These are phyloP conservation scores for Fragosphaeria purpurea DNA, from an alignment of 2,329 filamentous ascomycete species.

Conservation along the genomic window DNA sequence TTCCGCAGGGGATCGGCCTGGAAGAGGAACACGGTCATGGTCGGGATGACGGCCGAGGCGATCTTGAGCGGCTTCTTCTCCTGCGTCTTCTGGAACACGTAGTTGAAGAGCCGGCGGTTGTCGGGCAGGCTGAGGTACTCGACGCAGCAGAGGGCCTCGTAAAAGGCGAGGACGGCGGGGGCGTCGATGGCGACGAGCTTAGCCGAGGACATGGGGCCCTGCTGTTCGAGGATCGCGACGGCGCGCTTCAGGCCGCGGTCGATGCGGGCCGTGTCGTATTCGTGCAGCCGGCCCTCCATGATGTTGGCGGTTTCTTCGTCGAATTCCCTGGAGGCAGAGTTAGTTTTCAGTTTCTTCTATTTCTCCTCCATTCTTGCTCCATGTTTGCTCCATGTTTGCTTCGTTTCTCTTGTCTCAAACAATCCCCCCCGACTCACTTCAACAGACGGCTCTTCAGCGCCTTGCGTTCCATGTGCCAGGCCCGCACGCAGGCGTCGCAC, in stretches of 20 bases:
- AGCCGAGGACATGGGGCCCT: slow-evolving; percentile 35
- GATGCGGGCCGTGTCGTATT: slow-evolving; percentile 26
- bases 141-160: slow-evolving; percentile 79
- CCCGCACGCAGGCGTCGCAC: slow-evolving; percentile 62
- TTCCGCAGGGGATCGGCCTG: slow-evolving; percentile 54
- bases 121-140: slow-evolving; percentile 55
- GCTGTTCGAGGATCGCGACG: slow-evolving; percentile 35
- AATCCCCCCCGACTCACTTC: slow-evolving; percentile 36
- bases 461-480: slow-evolving; percentile 62
- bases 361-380: too few species aligned
- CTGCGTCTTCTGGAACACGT: slow-evolving; percentile 72
- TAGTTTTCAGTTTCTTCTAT: too few species aligned
- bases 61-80: slow-evolving; percentile 70
- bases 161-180: slow-evolving; percentile 66
- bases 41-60: slow-evolving; percentile 61
- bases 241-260: slow-evolving; percentile 35
- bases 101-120: slow-evolving; percentile 57
- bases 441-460: slow-evolving; percentile 51
- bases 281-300: slow-evolving; percentile 30
- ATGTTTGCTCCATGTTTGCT: too few species aligned
- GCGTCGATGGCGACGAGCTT: slow-evolving; percentile 38
- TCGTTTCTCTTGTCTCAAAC: too few species aligned
- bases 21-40: slow-evolving; percentile 79
- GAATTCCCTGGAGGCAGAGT: slow-evolving; percentile 25
- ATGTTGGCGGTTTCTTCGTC: slow-evolving; percentile 27